phyloP scores from a whole-genome alignment of 2,329 filamentous ascomycete species.

The Stromatinia cepivora region DNA sequence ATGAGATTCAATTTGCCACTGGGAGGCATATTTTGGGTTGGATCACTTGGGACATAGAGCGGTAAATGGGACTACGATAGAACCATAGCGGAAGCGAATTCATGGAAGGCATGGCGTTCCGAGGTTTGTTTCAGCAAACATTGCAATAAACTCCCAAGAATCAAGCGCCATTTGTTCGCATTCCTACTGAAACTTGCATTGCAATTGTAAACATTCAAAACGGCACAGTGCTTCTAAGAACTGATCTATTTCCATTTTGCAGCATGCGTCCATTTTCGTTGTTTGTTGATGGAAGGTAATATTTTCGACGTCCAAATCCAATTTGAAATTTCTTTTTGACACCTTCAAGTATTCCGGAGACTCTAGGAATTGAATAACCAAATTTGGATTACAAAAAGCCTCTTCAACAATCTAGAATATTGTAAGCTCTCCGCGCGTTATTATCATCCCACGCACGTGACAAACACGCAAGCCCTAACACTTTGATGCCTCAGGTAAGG shows the following conservation, averaged over 20 bases:
- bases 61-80: constrained; percentile 13
- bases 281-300: background rate
- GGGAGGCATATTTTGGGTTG: background rate
- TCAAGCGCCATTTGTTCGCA: background rate
- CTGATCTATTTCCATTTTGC: background rate
- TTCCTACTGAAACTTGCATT: background rate
- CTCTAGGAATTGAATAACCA: background rate
- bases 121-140: background rate
- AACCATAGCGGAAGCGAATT: background rate
- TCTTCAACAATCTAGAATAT: background rate
- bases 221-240: background rate
- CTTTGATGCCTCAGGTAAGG: constrained; percentile 9
- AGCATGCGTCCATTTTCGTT: background rate
- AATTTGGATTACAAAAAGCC: background rate
- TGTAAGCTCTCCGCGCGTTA: background rate
- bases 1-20: background rate
- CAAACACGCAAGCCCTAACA: constrained; percentile 11
- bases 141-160: constrained; percentile 14
- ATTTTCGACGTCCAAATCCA: background rate
- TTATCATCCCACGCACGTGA: background rate
- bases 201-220: background rate
- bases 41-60: constrained; percentile 15
- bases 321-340: background rate
- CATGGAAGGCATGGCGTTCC: constrained; percentile 7
- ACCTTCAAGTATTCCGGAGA: background rate